Evolutionary conservation across 148 eudicot species (phyloP).

Genomic region (Chenopodium album): DNA sequence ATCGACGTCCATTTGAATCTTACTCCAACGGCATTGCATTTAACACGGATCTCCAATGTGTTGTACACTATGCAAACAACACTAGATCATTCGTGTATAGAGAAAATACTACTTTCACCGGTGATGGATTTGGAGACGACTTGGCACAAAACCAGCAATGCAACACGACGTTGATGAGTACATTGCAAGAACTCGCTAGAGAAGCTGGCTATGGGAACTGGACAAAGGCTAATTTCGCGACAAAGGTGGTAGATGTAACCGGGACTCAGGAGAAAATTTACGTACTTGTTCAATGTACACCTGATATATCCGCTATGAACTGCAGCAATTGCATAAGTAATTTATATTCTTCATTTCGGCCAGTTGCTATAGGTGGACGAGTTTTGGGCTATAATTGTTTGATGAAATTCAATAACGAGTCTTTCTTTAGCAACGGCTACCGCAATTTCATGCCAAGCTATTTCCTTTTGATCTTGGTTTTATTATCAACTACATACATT

Average conservation of each 20-base stretch:
- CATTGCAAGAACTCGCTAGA: constrained; percentile 7
- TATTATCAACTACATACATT: not conserved
- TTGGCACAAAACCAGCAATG: not conserved
- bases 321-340: constrained; percentile 32
- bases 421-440: constrained; percentile 6
- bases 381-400: constrained; percentile 3
- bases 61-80: constrained; percentile 26
- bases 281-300: constrained; percentile 26
- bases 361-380: not conserved
- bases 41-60: not conserved
- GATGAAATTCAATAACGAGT: constrained; percentile 14
- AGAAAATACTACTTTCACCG: not conserved
- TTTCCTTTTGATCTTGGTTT: not conserved
- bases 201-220: constrained; percentile 12
- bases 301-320: constrained; percentile 18
- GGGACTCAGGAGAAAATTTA: constrained; percentile 11
- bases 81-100: not conserved
- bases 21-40: not conserved
- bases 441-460: not conserved
- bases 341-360: not conserved
- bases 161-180: constrained; percentile 18
- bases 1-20: not conserved
- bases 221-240: constrained; percentile 18
- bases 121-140: not conserved
- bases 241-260: constrained; percentile 12